phyloP scores from a whole-genome alignment of 352 stramenopile species.

The Aphanomyces cochlioides region DNA sequence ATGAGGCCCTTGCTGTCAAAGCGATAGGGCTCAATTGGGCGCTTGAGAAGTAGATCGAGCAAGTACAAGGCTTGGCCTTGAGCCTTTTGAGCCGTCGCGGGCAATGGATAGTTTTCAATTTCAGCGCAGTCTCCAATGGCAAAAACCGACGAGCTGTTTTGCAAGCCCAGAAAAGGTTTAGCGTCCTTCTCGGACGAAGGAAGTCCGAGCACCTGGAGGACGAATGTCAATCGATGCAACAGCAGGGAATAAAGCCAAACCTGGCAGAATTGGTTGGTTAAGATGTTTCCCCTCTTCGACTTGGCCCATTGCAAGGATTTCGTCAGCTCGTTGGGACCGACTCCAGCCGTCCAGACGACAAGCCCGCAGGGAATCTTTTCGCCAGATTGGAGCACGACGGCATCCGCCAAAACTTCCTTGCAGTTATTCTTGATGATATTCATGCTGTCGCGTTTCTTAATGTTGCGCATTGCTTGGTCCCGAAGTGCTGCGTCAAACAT shows the following conservation, averaged over 20 bases:
- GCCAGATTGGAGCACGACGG: slow-evolving; percentile 57
- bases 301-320: slow-evolving; percentile 73
- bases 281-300: slow-evolving; percentile 74
- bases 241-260: background rate
- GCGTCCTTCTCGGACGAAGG: slow-evolving; percentile 52
- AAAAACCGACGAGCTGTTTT: slow-evolving; percentile 84
- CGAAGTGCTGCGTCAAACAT: slow-evolving; percentile 68
- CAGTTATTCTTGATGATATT: slow-evolving; percentile 79
- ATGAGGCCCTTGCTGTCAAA: slow-evolving; percentile 90
- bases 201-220: slow-evolving; percentile 46
- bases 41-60: slow-evolving; percentile 42
- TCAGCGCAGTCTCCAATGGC: slow-evolving; percentile 94
- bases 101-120: slow-evolving; percentile 79
- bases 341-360: slow-evolving; percentile 73
- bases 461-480: slow-evolving; percentile 67
- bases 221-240: too few relatives aligned
- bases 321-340: slow-evolving; percentile 75
- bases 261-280: slow-evolving; percentile 81
- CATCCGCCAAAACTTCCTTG: slow-evolving; percentile 56
- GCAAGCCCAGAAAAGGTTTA: slow-evolving; percentile 51
- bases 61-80: slow-evolving; percentile 72
- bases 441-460: slow-evolving; percentile 74
- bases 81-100: slow-evolving; percentile 91
- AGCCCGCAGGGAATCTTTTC: slow-evolving; percentile 56
- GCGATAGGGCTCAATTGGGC: slow-evolving; percentile 52